phyloP scores from a whole-genome alignment of 2,329 filamentous ascomycete species.

The Fusarium duplospermum region DNA sequence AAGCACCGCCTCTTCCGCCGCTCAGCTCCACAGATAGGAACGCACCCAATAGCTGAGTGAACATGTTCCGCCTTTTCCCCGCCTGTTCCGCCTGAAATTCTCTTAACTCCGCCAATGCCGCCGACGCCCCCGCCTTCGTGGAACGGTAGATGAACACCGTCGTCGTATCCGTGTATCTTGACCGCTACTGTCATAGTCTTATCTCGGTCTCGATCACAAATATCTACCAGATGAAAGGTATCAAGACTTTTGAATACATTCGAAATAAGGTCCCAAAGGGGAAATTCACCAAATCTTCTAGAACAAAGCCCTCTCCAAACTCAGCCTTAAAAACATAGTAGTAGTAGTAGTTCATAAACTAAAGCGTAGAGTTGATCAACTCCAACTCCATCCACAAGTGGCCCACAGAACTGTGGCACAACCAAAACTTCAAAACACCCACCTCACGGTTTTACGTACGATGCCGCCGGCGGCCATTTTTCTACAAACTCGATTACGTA shows the following conservation, averaged over 20 bases:
- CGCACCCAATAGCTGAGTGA: background rate
- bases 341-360: background rate
- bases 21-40: conserved; percentile 3
- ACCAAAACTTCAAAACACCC: background rate
- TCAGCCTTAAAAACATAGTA: background rate
- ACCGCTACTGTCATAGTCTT: background rate
- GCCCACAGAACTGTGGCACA: background rate
- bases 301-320: background rate
- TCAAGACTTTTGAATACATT: background rate
- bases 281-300: background rate
- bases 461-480: conserved; percentile 1
- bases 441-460: conserved; percentile 1
- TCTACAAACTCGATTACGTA: conserved; percentile 2
- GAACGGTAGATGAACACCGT: background rate
- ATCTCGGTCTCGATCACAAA: background rate
- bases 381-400: background rate
- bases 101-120: conserved; percentile 13
- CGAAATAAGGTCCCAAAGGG: background rate
- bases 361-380: background rate
- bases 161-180: background rate
- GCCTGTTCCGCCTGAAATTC: conserved; percentile 14
- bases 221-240: background rate
- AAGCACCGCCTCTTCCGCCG: conserved; percentile 10
- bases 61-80: conserved; percentile 21
- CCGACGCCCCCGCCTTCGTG: background rate